Conservation (phyloP, 1,284 basidiomycete genomes). For the Neonothopanus nambi region DNA sequence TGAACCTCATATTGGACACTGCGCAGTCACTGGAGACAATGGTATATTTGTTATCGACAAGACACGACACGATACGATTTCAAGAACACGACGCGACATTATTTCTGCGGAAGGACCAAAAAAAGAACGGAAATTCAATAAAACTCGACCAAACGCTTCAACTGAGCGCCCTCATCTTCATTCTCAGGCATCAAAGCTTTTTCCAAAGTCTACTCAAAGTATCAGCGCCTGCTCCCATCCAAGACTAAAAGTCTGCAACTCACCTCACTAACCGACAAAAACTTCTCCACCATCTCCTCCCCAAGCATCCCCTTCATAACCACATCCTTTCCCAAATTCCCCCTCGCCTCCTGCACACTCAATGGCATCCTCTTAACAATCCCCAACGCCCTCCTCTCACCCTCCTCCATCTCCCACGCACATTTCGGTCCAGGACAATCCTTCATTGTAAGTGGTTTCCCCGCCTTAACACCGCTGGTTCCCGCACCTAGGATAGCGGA, state of each 20-base stretch:
- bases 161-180: constrained; percentile 7
- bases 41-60: no score
- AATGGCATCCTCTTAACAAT: constrained; percentile 28
- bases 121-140: constrained; percentile 15
- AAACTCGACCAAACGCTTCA: constrained; percentile 11
- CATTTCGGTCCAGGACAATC: constrained; percentile 19
- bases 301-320: constrained; percentile 43
- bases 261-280: constrained; percentile 52
- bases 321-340: constrained; percentile 35
- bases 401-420: constrained; percentile 26
- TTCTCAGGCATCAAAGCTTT: constrained; percentile 12
- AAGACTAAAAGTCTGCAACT: neutral
- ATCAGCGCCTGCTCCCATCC: no score
- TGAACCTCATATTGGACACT: no score
- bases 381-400: constrained; percentile 22
- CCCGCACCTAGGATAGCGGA: constrained; percentile 39
- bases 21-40: no score
- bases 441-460: constrained; percentile 20
- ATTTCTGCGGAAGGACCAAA: no score
- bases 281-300: constrained; percentile 48
- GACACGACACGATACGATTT: no score
- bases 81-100: no score
- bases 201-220: constrained; percentile 8
- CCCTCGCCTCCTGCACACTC: constrained; percentile 39
- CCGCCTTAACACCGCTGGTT: constrained; percentile 27